These are phyloP conservation scores for Lactarius hengduanensis DNA, from an alignment of 768 basidiomycete genomes.

Conservation along the genomic window DNA sequence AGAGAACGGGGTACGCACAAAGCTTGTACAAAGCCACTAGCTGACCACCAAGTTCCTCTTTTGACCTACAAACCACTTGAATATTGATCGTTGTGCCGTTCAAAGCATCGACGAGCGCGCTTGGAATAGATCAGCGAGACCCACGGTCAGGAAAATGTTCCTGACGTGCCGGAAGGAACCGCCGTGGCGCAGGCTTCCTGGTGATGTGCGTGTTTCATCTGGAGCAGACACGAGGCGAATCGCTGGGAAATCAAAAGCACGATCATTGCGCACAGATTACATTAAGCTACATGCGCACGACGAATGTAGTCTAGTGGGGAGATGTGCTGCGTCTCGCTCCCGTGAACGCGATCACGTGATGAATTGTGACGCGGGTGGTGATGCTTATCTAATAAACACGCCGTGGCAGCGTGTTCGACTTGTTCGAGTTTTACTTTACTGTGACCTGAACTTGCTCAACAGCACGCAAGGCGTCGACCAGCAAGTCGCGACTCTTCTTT, in stretches of 20 bases:
- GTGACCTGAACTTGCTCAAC: background rate
- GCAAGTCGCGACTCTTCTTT: background rate
- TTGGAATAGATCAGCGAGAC: background rate
- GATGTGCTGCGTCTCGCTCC: too few relatives aligned
- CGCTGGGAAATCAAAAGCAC: too few relatives aligned
- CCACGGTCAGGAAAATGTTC: background rate
- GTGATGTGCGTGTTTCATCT: background rate
- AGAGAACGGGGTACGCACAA: background rate
- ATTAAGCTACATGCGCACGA: too few relatives aligned
- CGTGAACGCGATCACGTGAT: background rate
- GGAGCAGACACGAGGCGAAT: background rate
- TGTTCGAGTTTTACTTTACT: too few relatives aligned
- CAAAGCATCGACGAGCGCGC: background rate
- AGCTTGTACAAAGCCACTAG: background rate
- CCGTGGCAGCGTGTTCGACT: too few relatives aligned
- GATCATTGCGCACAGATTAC: too few relatives aligned
- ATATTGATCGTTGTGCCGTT: too few relatives aligned
- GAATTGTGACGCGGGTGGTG: background rate
- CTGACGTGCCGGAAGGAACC: background rate
- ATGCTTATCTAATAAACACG: background rate
- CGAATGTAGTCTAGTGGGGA: too few relatives aligned
- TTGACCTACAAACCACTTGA: too few relatives aligned
- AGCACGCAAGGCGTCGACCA: constrained; percentile 5
- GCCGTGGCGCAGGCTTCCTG: background rate
- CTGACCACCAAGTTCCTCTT: too few relatives aligned